Evolutionary conservation across 345 rosid species (phyloP).

Genomic region (Capsella bursapastoris): DNA sequence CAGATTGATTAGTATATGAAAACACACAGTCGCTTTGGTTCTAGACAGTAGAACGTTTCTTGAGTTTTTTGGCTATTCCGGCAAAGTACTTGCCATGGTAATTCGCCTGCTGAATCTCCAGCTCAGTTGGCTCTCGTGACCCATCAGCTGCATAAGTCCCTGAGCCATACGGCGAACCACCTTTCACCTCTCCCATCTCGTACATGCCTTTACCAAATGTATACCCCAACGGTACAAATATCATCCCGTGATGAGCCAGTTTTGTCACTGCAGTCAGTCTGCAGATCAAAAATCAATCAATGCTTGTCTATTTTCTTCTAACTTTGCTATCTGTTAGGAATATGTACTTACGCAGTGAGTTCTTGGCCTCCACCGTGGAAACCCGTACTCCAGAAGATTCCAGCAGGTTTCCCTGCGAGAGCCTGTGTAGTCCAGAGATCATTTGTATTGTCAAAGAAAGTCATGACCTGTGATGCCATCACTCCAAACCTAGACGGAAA

Average conservation of each 20-base stretch:
- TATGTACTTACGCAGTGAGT: conserved; percentile 81
- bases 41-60: conserved; percentile 24
- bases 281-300: conserved; percentile 24
- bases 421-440: conserved; percentile 76
- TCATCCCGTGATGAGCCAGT: conserved; percentile 89
- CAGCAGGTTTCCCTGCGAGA: conserved; percentile 96
- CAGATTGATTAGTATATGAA: conserved; percentile 19
- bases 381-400: conserved; percentile 98
- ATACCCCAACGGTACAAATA: conserved; percentile 89
- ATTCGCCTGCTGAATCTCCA: conserved; percentile 83
- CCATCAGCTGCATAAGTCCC: conserved; percentile 96
- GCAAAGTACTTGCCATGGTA: conserved; percentile 86
- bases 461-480: conserved; percentile 90
- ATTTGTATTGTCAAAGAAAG: conserved; percentile 84
- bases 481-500: conserved; percentile 95
- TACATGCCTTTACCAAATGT: conserved; percentile 87
- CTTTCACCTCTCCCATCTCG: conserved; percentile 89
- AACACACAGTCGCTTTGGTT: background rate
- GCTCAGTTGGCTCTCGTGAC: conserved; percentile 73
- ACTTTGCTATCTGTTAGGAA: background rate
- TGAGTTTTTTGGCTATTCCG: conserved; percentile 80
- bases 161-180: conserved; percentile 90
- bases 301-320: background rate
- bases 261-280: conserved; percentile 88
- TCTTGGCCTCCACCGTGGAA: conserved; percentile 98